Base-by-base conservation (phyloP, 2,329 filamentous ascomycete genomes). In the Cordyceps farinosa region DNA sequence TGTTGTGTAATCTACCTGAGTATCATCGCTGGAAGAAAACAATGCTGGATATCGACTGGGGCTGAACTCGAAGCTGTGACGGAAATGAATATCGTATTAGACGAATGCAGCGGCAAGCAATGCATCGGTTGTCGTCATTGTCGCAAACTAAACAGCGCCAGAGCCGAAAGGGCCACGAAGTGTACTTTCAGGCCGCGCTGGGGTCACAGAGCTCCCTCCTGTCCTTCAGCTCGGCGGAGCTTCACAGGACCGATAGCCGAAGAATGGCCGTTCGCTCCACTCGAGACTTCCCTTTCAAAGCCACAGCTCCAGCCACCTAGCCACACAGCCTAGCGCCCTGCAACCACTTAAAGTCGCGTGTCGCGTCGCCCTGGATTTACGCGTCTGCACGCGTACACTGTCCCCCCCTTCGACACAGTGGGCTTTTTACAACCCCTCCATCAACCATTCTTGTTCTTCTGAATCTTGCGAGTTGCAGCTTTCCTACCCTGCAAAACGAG, bases 11-110 rank as follows among this genome's bases (percentile, higher is more conserved):
- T 61, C 76, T 82, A 82, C 74, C 76, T 76, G 73, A 78, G 76
- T 79, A 81, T 79, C 80, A 83, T 83, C 74, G 76, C 80, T 79
- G 64, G 59, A 32, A 62, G 57, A 44, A 63, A 54, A 45, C 13
- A 40, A 40, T 47, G 34, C 34, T 55, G 55, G 22, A n/a, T 45
- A 51, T 22, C 6, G 47, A 52, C 27, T 44, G 32, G 8, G 47
- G 30, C 22, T 38, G 17, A 30, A 29, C 22, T 47, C 13, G 40
- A 52, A 54, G 45, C 38, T 15, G 36, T 30, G 27, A 40, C 40
- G 13, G 11, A 48, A 58, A 53, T 27, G 45, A 58, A 40, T 34
- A 56, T 52, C 52, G 34, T 47, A 60, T 55, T 22, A 62, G 13
- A 55, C 36, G 40, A 48, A 22, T 29, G 55, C 36, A 36, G 47